Evolutionary conservation across 257 asterid genomes (phyloP).

Genomic region (Eustoma russellianum): DNA sequence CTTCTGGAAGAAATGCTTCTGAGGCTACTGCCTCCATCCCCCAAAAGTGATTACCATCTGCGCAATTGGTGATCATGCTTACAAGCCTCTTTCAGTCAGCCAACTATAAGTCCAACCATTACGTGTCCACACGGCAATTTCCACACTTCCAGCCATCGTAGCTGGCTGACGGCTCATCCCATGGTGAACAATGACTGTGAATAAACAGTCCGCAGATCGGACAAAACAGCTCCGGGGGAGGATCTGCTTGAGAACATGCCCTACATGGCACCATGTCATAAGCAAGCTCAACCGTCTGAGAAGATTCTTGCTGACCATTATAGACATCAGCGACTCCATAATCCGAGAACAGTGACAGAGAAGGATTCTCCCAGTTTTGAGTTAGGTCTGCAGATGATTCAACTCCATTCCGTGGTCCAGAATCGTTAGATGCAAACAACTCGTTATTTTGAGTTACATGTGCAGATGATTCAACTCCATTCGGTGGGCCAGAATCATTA

Average conservation of each 20-base stretch:
- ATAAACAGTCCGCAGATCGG: conserved; percentile 46
- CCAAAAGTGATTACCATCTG: too few relatives aligned
- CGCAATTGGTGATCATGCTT: too few relatives aligned
- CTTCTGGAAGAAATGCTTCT: too few relatives aligned
- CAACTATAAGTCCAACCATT: not conserved
- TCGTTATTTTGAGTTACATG: conserved; percentile 30
- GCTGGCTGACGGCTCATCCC: conserved; percentile 35
- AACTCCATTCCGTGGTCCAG: conserved; percentile 20
- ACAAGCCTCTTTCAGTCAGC: too few relatives aligned
- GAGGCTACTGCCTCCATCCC: not conserved
- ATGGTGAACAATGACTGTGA: conserved; percentile 67
- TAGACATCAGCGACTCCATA: conserved; percentile 20
- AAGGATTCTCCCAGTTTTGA: conserved; percentile 19
- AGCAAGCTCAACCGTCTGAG: conserved; percentile 18
- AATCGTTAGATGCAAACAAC: conserved; percentile 48
- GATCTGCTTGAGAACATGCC: conserved; percentile 34
- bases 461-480: conserved; percentile 22
- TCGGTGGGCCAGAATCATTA: conserved; percentile 29
- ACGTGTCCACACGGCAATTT: conserved; percentile 45
- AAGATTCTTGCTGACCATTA: conserved; percentile 24
- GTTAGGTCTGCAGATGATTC: conserved; percentile 21
- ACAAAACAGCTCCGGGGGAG: conserved; percentile 47
- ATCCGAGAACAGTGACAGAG: conserved; percentile 17
- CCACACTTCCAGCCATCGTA: conserved; percentile 72
- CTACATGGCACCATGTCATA: conserved; percentile 31